These are phyloP conservation scores for Fraxinus cuspidata DNA, from an alignment of 257 asterid species.

Conservation along the genomic window DNA sequence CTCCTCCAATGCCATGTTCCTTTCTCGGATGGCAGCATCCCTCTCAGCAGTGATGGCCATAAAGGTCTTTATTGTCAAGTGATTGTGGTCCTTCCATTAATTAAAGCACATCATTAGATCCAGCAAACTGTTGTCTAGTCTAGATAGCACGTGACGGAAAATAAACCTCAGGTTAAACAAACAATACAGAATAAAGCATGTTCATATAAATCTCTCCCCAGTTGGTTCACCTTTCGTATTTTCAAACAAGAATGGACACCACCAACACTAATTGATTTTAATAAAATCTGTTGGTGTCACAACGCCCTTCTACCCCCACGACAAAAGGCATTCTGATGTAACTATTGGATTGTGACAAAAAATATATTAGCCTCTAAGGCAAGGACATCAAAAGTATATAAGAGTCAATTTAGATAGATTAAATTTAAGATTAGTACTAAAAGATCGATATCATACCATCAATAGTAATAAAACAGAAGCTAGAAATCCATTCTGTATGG, in stretches of 20 bases:
- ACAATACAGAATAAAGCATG: not conserved
- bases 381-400: not conserved
- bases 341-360: not conserved
- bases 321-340: not conserved
- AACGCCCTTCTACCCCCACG: not conserved
- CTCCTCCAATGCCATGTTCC: constrained; percentile 96
- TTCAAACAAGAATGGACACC: constrained; percentile 10
- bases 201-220: constrained; percentile 1
- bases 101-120: constrained; percentile 21
- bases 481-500: constrained; percentile 38
- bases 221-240: not conserved
- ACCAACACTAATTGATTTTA: not conserved
- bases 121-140: constrained; percentile 15
- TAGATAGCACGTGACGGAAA: not conserved
- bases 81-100: constrained; percentile 68
- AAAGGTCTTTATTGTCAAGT: constrained; percentile 72
- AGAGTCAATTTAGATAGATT: not conserved
- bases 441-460: constrained; percentile 40
- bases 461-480: constrained; percentile 14
- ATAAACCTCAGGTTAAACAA: not conserved
- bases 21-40: constrained; percentile 91
- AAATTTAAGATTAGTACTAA: not conserved
- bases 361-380: not conserved
- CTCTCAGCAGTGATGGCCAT: constrained; percentile 94
- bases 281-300: not conserved